Evolutionary conservation across 78 protist genomes (phyloP), one percentile per base, ranked within the genome.

Genomic region (Ministeria vibrans): DNA sequence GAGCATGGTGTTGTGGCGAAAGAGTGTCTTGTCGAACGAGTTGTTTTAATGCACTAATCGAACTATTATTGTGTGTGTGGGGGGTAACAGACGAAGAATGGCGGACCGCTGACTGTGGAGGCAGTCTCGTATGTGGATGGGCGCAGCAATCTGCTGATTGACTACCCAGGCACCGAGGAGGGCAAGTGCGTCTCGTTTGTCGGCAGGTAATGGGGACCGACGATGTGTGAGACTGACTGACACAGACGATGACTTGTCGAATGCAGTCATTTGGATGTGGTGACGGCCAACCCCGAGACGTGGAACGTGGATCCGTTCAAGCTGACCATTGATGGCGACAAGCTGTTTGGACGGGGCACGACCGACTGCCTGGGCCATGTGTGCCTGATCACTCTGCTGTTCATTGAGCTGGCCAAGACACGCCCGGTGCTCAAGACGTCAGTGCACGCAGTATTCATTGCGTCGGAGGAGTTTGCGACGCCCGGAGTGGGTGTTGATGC

Each of bases 351-450:
- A 44, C 76, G 92, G 44, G 92, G 92, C 66, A 81, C 87, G 22
- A 85, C 92, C n/a, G 91, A 88, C 73, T 89, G 92, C 69, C 81
- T 89, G n/a, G 92, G 89, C 25, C 83, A 79, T 27, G 78, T 63
- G 7, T 81, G 80, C 11, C 32, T 81, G 22, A 15, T 74, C 36
- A 49, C 80, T 20, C 25, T 32, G 23, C 45, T 81, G 41, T 78
- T 78, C 22, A 18, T 23, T 69, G 39, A 72, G 76, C 66, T 87
- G 28, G 86, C 91, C 9, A 79, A 86, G 1, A 46, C 74, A 30
- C 83, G 78, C 43, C 79, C 84, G 46, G 43, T 22, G 11, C 76
- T 87, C 20, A 77, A 83, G 23, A 72, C 66, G 22, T 53, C 85
- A 23, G 61, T 87, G 0, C 41, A 43, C 46, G 91, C 91, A 51